Percentiles rank a stretch among this genome's conserved stretches.
phyloP scores from a whole-genome alignment of 129 eudicot species.

The Mikania micrantha region DNA sequence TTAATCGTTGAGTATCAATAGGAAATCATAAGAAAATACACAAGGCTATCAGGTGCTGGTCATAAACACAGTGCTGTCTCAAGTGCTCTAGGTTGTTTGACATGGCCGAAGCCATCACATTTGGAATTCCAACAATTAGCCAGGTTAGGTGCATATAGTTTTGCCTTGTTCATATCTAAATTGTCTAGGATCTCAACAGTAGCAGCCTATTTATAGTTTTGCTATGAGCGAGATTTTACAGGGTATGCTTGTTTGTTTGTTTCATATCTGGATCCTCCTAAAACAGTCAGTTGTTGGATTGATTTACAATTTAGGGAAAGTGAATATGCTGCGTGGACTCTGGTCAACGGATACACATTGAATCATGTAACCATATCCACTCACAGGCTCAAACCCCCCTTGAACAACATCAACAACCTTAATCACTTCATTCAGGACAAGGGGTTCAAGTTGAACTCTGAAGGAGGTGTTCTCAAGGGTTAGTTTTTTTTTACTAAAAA shows the following conservation, averaged over 20 bases:
- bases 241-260: no score
- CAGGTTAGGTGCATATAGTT: conserved; percentile 28
- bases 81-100: conserved; percentile 69
- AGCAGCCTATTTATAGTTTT: no score
- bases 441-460: conserved; percentile 86
- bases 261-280: not conserved
- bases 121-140: conserved; percentile 80
- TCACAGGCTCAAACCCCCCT: conserved; percentile 61
- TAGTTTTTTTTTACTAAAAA: not conserved
- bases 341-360: conserved; percentile 79
- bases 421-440: conserved; percentile 66
- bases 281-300: not conserved
- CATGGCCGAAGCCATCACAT: conserved; percentile 79
- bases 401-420: conserved; percentile 52
- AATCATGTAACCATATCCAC: conserved; percentile 89
- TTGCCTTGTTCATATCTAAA: not conserved
- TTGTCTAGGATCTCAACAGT: no score
- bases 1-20: conserved; percentile 13
- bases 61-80: conserved; percentile 64
- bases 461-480: conserved; percentile 93
- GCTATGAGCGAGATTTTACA: no score
- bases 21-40: conserved; percentile 74
- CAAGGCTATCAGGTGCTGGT: conserved; percentile 50
- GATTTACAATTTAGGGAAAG: conserved; percentile 57
- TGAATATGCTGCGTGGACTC: conserved; percentile 98